Conservation (phyloP, 106 monocot genomes). For the Dioscorea dumetorum region DNA sequence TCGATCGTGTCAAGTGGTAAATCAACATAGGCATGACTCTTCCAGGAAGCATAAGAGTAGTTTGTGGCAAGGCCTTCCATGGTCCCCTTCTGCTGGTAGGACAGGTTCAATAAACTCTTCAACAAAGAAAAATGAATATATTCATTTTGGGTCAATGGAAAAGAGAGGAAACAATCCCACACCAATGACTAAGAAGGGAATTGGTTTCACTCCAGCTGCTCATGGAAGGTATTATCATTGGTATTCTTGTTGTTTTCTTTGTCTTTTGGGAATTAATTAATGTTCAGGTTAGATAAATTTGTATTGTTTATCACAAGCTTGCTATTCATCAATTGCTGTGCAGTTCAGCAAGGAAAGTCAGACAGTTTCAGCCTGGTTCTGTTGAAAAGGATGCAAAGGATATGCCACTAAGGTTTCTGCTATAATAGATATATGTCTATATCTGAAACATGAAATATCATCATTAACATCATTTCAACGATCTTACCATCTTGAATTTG, state of each 20-base stretch:
- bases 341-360: constrained; percentile 18
- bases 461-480: background rate
- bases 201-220: constrained; percentile 4
- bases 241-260: too few relatives aligned
- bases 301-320: background rate
- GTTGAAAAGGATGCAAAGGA: constrained; percentile 13
- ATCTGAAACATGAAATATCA: background rate
- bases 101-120: background rate
- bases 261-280: background rate
- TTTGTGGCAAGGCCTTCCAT: constrained; percentile 4
- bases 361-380: constrained; percentile 2
- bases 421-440: background rate
- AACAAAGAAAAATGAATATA: constrained; percentile 13
- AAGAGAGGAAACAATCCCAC: constrained; percentile 18
- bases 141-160: constrained; percentile 4
- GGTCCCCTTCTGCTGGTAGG: constrained; percentile 15
- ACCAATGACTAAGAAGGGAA: constrained; percentile 15
- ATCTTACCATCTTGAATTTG: background rate
- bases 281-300: background rate
- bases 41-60: constrained; percentile 17
- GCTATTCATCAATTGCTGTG: background rate
- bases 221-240: constrained; percentile 7
- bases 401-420: constrained; percentile 19
- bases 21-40: constrained; percentile 17
- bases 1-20: constrained; percentile 39